A percentile compares a stretch with the other conserved stretches of the same genome.
phyloP scores from a whole-genome alignment of 108 stramenopile species.

The Cyclotella kingstonii region DNA sequence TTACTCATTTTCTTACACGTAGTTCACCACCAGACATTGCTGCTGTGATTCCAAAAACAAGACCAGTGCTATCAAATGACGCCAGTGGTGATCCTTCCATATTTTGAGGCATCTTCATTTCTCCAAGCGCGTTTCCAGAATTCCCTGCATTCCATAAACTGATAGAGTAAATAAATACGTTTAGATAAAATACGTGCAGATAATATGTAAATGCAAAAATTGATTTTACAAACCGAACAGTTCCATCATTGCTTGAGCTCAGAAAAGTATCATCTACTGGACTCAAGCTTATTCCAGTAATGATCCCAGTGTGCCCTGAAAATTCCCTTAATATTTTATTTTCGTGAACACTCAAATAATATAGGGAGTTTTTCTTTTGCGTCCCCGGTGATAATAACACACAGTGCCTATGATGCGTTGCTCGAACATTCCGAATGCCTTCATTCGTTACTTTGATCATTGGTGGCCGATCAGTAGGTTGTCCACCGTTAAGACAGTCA shows the following conservation, averaged over 20 bases:
- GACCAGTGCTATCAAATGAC: conserved; percentile 76
- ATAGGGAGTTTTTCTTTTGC: conserved; percentile 33
- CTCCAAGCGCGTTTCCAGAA: conserved; percentile 57
- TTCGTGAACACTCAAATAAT: conserved; percentile 72
- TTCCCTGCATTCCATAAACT: conserved; percentile 69
- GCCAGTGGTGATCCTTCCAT: conserved; percentile 48
- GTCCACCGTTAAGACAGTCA: conserved; percentile 51
- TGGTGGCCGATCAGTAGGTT: conserved; percentile 42
- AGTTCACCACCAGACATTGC: conserved; percentile 47
- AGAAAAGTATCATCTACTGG: conserved; percentile 82
- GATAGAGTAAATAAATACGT: too few species aligned
- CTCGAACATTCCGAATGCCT: conserved; percentile 48
- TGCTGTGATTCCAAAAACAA: conserved; percentile 77
- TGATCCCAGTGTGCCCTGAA: conserved; percentile 62
- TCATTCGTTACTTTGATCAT: conserved; percentile 59
- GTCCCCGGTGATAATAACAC: conserved; percentile 55
- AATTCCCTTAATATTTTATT: conserved; percentile 84
- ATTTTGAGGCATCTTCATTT: conserved; percentile 62
- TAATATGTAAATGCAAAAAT: conserved; percentile 1
- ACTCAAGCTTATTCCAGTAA: conserved; percentile 60
- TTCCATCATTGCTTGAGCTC: conserved; percentile 59
- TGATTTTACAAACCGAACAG: conserved; percentile 43
- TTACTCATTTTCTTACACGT: conserved; percentile 40
- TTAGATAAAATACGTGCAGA: too few species aligned
- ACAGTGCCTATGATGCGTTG: conserved; percentile 73